Evolutionary conservation across 75 land plant genomes (phyloP).

Genomic region (Pinus tabuliformis): DNA sequence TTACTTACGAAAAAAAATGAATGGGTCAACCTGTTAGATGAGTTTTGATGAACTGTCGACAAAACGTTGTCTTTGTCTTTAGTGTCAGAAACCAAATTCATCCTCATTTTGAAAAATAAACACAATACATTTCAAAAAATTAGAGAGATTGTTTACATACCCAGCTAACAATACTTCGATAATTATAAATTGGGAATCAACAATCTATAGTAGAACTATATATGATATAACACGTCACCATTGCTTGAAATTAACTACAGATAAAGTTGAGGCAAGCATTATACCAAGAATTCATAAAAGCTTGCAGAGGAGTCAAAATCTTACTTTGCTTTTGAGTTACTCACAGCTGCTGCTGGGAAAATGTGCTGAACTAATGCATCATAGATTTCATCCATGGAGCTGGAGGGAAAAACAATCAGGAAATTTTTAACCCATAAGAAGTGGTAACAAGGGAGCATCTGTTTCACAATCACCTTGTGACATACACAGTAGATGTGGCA

Average conservation of each 20-base stretch:
- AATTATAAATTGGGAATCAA: not conserved
- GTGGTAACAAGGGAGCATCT: no score
- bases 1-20: no score
- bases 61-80: no score
- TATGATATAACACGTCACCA: not conserved
- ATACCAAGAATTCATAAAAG: not conserved
- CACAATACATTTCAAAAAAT: no score
- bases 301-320: not conserved
- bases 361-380: conserved; percentile 64
- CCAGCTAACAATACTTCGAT: not conserved
- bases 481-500: not conserved
- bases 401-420: conserved; percentile 1
- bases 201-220: not conserved
- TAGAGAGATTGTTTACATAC: no score
- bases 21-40: no score
- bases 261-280: not conserved
- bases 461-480: not conserved
- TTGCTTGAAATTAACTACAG: not conserved
- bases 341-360: conserved; percentile 32
- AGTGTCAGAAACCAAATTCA: no score
- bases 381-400: conserved; percentile 78
- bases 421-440: not conserved
- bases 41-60: no score
- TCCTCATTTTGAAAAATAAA: no score
- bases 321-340: conserved; percentile 50